phyloP scores from a whole-genome alignment of 345 rosid species.

The Gossypium thurberi region DNA sequence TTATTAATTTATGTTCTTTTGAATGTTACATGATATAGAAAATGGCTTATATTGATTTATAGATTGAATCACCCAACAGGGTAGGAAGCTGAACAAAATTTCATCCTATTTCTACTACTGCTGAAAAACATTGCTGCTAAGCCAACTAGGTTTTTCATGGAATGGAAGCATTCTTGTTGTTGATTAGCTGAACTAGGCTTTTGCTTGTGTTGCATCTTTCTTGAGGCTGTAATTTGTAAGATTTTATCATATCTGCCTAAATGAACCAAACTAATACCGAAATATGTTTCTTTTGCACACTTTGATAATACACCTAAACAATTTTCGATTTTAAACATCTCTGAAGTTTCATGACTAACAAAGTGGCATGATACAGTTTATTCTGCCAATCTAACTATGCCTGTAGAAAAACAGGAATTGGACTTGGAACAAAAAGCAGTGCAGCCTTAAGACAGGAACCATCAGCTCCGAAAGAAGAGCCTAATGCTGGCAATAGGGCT shows the following conservation, averaged over 20 bases:
- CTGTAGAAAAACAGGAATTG: slow-evolving; percentile 9
- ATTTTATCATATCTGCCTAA: background rate
- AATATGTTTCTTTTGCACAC: background rate
- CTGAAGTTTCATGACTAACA: background rate
- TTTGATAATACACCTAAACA: background rate
- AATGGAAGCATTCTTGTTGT: background rate
- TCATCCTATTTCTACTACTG: background rate
- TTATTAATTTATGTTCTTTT: background rate
- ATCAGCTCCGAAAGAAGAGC: slow-evolving; percentile 6
- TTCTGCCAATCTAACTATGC: background rate
- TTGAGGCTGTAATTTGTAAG: background rate
- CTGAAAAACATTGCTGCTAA: background rate
- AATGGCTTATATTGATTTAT: background rate
- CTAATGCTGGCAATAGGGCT: slow-evolving; percentile 10
- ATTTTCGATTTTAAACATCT: background rate
- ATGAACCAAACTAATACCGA: background rate
- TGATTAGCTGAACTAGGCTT: background rate
- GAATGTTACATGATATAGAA: background rate
- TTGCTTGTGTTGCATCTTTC: background rate
- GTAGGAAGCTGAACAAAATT: background rate
- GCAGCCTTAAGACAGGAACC: slow-evolving; percentile 1
- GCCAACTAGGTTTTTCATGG: background rate
- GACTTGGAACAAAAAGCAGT: background rate
- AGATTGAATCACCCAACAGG: background rate
- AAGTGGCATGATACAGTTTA: slow-evolving; percentile 7